These are phyloP conservation scores for Artomyces pyxidatus DNA, from an alignment of 768 basidiomycete genomes.

Conservation along the genomic window DNA sequence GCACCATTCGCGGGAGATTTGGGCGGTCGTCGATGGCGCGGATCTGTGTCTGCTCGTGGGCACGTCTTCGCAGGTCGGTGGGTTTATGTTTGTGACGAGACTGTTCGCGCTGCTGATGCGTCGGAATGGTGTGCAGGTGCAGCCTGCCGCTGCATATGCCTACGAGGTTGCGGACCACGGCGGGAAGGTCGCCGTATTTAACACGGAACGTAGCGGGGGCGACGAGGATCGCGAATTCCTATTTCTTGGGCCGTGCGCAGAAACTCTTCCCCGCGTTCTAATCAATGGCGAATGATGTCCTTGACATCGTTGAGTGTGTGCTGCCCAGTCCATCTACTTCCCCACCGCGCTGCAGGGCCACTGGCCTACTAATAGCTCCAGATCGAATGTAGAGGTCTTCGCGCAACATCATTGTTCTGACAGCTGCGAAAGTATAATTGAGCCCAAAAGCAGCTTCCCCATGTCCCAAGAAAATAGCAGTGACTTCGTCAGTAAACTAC, in stretches of 20 bases:
- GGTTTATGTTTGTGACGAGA: background rate
- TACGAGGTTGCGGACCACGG: constrained; percentile 20
- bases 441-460: too few relatives aligned
- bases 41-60: constrained; percentile 32
- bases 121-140: constrained; percentile 18
- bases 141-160: constrained; percentile 26
- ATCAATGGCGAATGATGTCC: background rate
- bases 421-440: too few relatives aligned
- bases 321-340: too few relatives aligned
- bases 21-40: constrained; percentile 19
- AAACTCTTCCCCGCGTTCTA: constrained; percentile 33
- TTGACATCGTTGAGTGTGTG: too few relatives aligned
- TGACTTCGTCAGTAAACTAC: too few relatives aligned
- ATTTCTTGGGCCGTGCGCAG: constrained; percentile 43
- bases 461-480: too few relatives aligned
- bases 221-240: constrained; percentile 40
- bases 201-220: constrained; percentile 25
- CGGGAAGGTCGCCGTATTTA: constrained; percentile 30
- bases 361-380: too few relatives aligned
- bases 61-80: constrained; percentile 25
- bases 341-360: too few relatives aligned
- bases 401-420: too few relatives aligned
- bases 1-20: constrained; percentile 22
- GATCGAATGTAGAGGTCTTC: too few relatives aligned
- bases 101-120: background rate